Conservation (phyloP, 345 rosid genomes). For the Eucalyptus tenuipes region DNA sequence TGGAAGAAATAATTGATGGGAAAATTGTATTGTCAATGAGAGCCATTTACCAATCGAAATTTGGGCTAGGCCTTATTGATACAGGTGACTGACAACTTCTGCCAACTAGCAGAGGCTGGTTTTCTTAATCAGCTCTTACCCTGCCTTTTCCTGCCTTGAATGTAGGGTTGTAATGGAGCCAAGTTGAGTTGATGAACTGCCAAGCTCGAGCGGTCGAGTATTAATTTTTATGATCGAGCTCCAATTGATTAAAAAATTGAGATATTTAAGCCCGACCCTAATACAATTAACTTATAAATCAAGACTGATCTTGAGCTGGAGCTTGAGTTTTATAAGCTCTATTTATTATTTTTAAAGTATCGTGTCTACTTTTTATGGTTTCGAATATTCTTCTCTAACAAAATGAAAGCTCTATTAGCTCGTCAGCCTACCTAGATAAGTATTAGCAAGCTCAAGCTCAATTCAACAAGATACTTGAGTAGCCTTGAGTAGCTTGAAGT, state of each 20-base stretch:
- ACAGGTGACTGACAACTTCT: constrained; percentile 29
- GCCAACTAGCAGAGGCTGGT: neutral
- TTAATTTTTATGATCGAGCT: neutral
- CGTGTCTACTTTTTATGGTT: neutral
- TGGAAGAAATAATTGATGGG: constrained; percentile 82
- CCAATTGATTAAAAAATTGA: neutral
- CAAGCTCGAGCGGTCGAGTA: neutral
- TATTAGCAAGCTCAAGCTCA: neutral
- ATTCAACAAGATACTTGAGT: neutral
- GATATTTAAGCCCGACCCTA: neutral
- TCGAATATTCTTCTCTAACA: neutral
- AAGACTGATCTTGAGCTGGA: neutral
- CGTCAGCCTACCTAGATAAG: neutral
- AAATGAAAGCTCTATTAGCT: neutral
- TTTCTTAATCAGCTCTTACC: neutral
- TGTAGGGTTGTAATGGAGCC: neutral
- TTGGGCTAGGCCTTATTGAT: constrained; percentile 81
- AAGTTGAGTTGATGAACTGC: neutral
- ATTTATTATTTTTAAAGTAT: neutral
- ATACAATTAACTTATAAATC: neutral
- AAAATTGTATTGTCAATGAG: constrained; percentile 89
- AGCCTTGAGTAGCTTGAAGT: neutral
- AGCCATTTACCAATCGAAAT: constrained; percentile 86
- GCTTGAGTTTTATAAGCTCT: neutral
- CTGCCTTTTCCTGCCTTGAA: neutral